Conservation (phyloP, 306 rosid genomes). For the Pyrus communis region DNA sequence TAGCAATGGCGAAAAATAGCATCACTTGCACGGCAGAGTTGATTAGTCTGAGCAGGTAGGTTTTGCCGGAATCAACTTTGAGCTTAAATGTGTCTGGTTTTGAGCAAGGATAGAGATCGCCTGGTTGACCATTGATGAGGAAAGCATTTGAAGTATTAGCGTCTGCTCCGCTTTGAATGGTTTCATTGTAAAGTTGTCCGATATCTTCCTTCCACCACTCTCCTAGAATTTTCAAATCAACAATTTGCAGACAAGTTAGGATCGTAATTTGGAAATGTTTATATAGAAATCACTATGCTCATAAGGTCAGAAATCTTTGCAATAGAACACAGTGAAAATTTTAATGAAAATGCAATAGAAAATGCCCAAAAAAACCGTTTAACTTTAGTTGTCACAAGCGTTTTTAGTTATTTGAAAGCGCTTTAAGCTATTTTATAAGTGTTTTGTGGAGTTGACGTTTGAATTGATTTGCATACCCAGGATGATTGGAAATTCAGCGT, state of each 20-base stretch:
- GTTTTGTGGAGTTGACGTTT: background rate
- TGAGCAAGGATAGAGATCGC: slow-evolving; percentile 24
- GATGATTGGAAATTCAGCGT: slow-evolving; percentile 34
- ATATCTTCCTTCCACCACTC: slow-evolving; percentile 28
- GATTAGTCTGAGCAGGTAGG: slow-evolving; percentile 23
- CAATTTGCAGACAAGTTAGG: background rate
- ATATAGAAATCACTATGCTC: background rate
- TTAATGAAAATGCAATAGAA: too few species aligned
- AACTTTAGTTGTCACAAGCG: too few species aligned
- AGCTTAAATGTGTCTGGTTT: slow-evolving; percentile 6
- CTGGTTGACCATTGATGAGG: slow-evolving; percentile 27
- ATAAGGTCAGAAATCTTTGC: too few species aligned
- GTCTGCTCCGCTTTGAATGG: slow-evolving; percentile 1
- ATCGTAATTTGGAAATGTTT: background rate
- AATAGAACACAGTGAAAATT: too few species aligned
- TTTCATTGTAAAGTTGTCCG: background rate
- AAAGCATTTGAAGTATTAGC: slow-evolving; percentile 12
- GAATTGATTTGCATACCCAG: slow-evolving; percentile 20
- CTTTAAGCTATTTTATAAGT: background rate
- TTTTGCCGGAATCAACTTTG: slow-evolving; percentile 17
- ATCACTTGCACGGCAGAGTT: slow-evolving; percentile 5
- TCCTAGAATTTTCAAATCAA: slow-evolving; percentile 4
- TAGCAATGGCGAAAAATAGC: slow-evolving; percentile 13
- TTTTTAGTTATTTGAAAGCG: background rate
- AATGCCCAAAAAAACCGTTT: background rate